phyloP scores from a whole-genome alignment of 208 protist genomes.

The Acanthamoeba rhysodes region DNA sequence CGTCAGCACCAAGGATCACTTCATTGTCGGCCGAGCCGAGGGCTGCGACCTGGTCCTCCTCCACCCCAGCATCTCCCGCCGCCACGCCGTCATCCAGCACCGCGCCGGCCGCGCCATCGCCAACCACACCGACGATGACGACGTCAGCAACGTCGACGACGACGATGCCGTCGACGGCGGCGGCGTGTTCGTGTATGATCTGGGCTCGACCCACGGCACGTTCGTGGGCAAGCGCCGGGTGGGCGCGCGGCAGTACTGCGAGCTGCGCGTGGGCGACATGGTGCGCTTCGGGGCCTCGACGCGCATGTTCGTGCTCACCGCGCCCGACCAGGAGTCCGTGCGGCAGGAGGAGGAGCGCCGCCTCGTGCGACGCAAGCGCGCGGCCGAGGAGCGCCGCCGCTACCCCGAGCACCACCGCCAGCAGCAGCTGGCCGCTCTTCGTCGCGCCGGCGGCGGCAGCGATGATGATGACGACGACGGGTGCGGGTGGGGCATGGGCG shows the following conservation, averaged over 20 bases:
- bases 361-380: constrained; percentile 6
- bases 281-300: constrained; percentile 49
- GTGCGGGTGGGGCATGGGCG: constrained; percentile 19
- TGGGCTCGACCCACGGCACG: constrained; percentile 65
- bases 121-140: background rate
- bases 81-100: constrained; percentile 69
- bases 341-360: constrained; percentile 16
- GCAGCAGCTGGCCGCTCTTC: background rate
- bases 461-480: background rate
- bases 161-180: background rate
- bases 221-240: constrained; percentile 30
- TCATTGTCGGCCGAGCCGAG: background rate
- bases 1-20: constrained; percentile 26
- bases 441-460: background rate
- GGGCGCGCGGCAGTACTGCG: background rate
- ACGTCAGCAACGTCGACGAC: background rate
- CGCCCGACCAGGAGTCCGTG: background rate
- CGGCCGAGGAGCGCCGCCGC: constrained; percentile 14
- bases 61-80: constrained; percentile 27
- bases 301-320: constrained; percentile 19
- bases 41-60: constrained; percentile 25
- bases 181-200: constrained; percentile 48
- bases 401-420: constrained; percentile 31
- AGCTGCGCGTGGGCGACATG: constrained; percentile 45
- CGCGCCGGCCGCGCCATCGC: background rate